Evolutionary conservation across 2,329 filamentous ascomycete species (phyloP).

Genomic region (Lecanoromycetidae sp.): DNA sequence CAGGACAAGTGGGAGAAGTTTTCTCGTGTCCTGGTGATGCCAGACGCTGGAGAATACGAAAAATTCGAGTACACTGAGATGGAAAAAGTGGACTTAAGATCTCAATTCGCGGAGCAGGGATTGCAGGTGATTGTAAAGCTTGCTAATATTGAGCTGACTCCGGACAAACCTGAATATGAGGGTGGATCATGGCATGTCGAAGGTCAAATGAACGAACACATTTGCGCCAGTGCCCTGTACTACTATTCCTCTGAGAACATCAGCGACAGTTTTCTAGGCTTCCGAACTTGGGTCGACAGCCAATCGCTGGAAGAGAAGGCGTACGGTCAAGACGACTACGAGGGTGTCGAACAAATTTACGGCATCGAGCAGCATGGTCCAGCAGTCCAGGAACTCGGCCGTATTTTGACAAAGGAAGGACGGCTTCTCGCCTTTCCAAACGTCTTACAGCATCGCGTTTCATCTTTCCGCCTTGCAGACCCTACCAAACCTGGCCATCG

Average conservation of each 20-base stretch:
- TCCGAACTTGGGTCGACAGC: conserved; percentile 35
- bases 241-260: conserved; percentile 52
- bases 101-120: conserved; percentile 30
- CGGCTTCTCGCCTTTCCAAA: conserved; percentile 48
- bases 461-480: conserved; percentile 40
- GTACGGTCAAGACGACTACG: conserved; percentile 4
- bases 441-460: conserved; percentile 39
- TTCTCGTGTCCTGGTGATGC: conserved; percentile 10
- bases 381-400: conserved; percentile 36
- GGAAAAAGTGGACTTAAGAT: conserved; percentile 21
- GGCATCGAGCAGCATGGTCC: conserved; percentile 27
- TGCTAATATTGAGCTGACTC: conserved; percentile 46
- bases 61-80: conserved; percentile 1
- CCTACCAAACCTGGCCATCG: conserved; percentile 41
- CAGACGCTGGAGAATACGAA: conserved; percentile 19
- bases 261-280: conserved; percentile 38
- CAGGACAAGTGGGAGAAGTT: not conserved
- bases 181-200: conserved; percentile 37
- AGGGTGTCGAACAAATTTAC: conserved; percentile 22
- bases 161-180: conserved; percentile 42
- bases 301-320: not conserved
- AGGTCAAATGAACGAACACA: conserved; percentile 29
- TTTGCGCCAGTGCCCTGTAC: conserved; percentile 48
- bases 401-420: conserved; percentile 29
- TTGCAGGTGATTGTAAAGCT: conserved; percentile 55